Percentiles rank a stretch among this genome's conserved stretches.
These are phyloP conservation scores for Globisporangium paroecandrum DNA, from an alignment of 352 stramenopile species.

Conservation along the genomic window DNA sequence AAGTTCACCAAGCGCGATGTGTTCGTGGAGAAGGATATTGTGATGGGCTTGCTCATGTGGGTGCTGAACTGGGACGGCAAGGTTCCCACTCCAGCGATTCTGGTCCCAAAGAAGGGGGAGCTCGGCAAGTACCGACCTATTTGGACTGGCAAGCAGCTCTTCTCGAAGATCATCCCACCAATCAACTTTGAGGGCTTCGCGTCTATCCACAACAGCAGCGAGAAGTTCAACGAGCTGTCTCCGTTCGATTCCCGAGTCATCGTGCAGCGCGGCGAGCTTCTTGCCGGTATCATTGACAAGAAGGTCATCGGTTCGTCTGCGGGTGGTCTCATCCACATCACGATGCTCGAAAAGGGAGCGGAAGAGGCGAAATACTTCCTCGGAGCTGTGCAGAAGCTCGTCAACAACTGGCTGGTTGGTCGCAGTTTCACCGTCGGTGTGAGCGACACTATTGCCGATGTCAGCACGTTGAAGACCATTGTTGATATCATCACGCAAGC, in stretches of 20 bases:
- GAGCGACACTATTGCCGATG: conserved; percentile 98
- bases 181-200: conserved; percentile 96
- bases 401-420: conserved; percentile 99
- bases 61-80: conserved; percentile 95
- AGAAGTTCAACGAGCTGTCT: conserved; percentile 89
- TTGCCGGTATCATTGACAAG: conserved; percentile 99
- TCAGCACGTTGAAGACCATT: conserved; percentile 97
- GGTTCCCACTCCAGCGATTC: conserved; percentile 95
- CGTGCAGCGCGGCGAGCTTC: conserved; percentile 95
- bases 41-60: conserved; percentile 99
- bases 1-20: conserved; percentile 98
- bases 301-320: conserved; percentile 97
- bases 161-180: conserved; percentile 94
- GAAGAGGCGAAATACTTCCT: conserved; percentile 89
- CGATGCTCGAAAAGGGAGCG: conserved; percentile 91
- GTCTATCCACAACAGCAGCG: conserved; percentile 93
- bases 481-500: conserved; percentile 98
- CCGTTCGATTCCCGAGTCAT: conserved; percentile 96
- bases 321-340: conserved; percentile 97
- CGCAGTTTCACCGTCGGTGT: conserved; percentile 98
- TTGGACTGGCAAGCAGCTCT: conserved; percentile 99
- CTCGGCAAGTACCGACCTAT: conserved; percentile 87
- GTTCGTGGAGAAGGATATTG: conserved; percentile 96
- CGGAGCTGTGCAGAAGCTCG: conserved; percentile 94
- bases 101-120: conserved; percentile 91